Base-by-base conservation (phyloP, 2,329 filamentous ascomycete genomes). In the Apiospora pterosperma region DNA sequence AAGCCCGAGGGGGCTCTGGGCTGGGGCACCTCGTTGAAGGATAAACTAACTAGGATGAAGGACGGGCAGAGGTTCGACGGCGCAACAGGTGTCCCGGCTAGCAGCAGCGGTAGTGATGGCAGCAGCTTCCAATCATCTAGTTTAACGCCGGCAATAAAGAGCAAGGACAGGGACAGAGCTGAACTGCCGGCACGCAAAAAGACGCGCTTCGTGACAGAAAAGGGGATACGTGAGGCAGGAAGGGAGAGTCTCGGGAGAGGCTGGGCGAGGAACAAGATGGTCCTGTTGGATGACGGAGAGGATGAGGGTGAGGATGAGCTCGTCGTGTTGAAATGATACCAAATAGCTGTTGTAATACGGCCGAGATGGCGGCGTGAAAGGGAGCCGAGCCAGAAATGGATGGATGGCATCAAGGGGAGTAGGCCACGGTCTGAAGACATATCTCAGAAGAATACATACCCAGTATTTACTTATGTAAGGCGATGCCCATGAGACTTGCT, bases 191-290 rank as follows among this genome's bases (percentile, higher is more conserved):
- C 87, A 36, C 82, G 85, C 69, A 90, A 92, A 78, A 92, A 92
- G 82, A 93, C 91, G 62, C 83, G 91, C n/a, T 93, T 94, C 73
- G 85, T 93, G 44, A 92, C 91, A 31, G 88, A 88, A 48, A 92
- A 90, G 74, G 91, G 91, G 0, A 93, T 94, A 67, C 85, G 88
- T 63, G 90, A 92, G 76, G 91, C 91, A 4, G 91, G 91, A 1
- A 82, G 90, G 66, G 91, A 93, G 72, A 93, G 90, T 72, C 74
- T 93, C 2, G 88, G 89, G 11, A 80, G 76, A n/a, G 84, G 85
- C 62, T 75, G 80, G 55, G 60, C 64, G 19, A 67, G 67, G 41
- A 73, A 73, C 60, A 69, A 76, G 63, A 76, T 74, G 71, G 72
- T 79, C 38, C 69, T 70, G 62, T 70, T 81, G 25, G 69, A 70